phyloP scores from a whole-genome alignment of 805 yeast species.

The Nakazawaea ernobii region DNA sequence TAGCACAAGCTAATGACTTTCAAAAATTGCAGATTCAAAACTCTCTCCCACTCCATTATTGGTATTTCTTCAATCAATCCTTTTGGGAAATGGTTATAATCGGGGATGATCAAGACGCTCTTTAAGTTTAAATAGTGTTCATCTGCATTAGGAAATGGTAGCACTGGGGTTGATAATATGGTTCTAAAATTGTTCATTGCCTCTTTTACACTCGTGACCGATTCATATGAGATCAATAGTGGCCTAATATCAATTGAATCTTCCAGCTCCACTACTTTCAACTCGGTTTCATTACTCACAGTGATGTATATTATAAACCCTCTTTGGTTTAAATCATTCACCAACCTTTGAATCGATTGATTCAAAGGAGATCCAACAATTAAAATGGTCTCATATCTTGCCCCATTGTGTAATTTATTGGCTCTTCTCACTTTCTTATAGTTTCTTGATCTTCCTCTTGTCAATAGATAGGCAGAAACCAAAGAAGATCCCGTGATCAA shows the following conservation, averaged over 20 bases:
- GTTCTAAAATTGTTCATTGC: conserved; percentile 46
- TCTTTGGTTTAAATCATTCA: conserved; percentile 67
- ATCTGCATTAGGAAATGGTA: conserved; percentile 53
- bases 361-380: conserved; percentile 75
- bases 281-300: conserved; percentile 56
- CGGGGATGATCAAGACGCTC: conserved; percentile 70
- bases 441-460: neutral
- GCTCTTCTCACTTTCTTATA: conserved; percentile 41
- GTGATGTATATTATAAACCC: conserved; percentile 82
- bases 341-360: conserved; percentile 62
- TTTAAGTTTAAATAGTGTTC: conserved; percentile 51
- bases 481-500: conserved; percentile 3
- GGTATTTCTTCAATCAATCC: conserved; percentile 22
- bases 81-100: conserved; percentile 31
- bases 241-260: conserved; percentile 67
- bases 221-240: conserved; percentile 45
- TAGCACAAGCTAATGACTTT: conserved; percentile 21
- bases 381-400: conserved; percentile 68
- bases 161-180: conserved; percentile 45
- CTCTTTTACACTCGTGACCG: conserved; percentile 33
- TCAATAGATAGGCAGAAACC: neutral
- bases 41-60: conserved; percentile 20
- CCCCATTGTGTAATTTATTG: conserved; percentile 58
- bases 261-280: conserved; percentile 47
- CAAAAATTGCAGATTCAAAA: conserved; percentile 21